A percentile compares a stretch with the other conserved stretches of the same genome.
Conservation (phyloP, 148 eudicot species). For the Rhododendron ferrugineum region DNA sequence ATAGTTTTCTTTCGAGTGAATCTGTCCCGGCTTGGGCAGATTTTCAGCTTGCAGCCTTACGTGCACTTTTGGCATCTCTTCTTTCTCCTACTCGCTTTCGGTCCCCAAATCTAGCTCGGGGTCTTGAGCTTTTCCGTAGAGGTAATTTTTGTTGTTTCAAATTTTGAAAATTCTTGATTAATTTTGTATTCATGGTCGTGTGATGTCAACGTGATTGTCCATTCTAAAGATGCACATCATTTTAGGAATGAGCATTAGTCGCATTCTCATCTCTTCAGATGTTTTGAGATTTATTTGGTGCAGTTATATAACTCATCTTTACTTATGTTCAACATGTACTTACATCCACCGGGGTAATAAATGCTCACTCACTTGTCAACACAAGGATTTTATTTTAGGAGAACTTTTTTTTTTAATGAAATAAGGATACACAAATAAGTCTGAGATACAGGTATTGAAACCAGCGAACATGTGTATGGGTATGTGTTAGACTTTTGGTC, state of each 20-base stretch:
- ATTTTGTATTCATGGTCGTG: neutral
- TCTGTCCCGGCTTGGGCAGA: constrained; percentile 41
- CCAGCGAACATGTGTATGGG: neutral
- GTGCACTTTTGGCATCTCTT: constrained; percentile 81
- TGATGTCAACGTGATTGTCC: neutral
- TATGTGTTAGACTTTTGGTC: neutral
- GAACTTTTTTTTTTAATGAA: too few relatives aligned
- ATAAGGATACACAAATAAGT: neutral
- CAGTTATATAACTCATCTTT: neutral
- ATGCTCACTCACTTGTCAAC: neutral
- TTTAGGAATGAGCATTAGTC: neutral
- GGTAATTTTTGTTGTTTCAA: constrained; percentile 36
- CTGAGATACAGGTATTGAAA: neutral
- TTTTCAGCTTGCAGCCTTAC: constrained; percentile 74
- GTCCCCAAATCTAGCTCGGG: constrained; percentile 61
- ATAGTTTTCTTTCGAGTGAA: constrained; percentile 16
- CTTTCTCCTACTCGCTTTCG: constrained; percentile 65
- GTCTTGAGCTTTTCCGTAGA: constrained; percentile 70
- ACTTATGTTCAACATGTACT: neutral
- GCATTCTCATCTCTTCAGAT: neutral
- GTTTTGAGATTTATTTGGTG: neutral
- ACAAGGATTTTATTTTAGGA: neutral
- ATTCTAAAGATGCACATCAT: neutral
- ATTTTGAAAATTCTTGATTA: neutral
- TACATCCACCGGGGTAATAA: neutral